Evolutionary conservation across 1,284 basidiomycete species (phyloP).

Genomic region (Meripilus lineatus): DNA sequence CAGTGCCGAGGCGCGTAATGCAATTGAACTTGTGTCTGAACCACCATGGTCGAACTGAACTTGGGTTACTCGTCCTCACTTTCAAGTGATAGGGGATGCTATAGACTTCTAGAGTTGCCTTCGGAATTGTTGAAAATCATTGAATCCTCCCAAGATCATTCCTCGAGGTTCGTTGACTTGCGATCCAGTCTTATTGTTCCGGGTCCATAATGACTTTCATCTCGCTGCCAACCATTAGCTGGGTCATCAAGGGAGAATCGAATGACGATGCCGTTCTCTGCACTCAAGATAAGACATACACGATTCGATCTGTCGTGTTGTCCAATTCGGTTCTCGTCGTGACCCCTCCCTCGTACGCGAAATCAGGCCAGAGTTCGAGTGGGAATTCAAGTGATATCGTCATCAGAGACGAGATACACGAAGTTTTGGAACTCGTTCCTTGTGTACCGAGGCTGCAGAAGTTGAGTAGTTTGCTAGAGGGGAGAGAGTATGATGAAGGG

Average conservation of each 20-base stretch:
- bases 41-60: conserved; percentile 45
- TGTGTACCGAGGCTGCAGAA: conserved; percentile 70
- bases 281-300: conserved; percentile 73
- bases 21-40: too few relatives aligned
- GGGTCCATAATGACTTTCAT: neutral
- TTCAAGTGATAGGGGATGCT: conserved; percentile 42
- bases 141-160: conserved; percentile 22
- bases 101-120: conserved; percentile 66
- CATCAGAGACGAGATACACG: conserved; percentile 68
- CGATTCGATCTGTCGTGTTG: conserved; percentile 74
- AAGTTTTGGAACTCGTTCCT: conserved; percentile 75
- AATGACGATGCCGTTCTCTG: conserved; percentile 88
- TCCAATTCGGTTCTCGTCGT: conserved; percentile 83
- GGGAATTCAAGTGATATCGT: conserved; percentile 37
- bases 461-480: conserved; percentile 56
- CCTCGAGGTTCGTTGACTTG: too few relatives aligned
- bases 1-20: too few relatives aligned
- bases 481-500: conserved; percentile 60
- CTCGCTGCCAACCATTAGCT: conserved; percentile 33
- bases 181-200: neutral
- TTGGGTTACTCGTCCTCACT: conserved; percentile 50
- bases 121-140: conserved; percentile 50
- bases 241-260: conserved; percentile 76
- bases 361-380: conserved; percentile 28
- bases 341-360: conserved; percentile 52